Evolutionary conservation across 23 red algal species (phyloP).

Genomic region (Gracilaria domingensis): DNA sequence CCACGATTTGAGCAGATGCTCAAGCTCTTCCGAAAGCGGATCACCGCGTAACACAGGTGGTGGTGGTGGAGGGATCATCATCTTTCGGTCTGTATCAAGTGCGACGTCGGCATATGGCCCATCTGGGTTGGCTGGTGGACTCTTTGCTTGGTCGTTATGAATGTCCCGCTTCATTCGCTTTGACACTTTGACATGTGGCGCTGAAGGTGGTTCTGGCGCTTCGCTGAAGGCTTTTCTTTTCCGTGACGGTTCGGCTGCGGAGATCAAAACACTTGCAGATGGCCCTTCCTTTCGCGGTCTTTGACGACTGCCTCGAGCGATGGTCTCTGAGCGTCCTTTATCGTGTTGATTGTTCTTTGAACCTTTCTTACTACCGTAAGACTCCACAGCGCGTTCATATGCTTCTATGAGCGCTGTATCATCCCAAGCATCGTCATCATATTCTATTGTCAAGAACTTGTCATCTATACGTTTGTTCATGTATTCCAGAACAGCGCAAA

Average conservation of each 20-base stretch:
- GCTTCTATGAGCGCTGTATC: conserved; percentile 67
- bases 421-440: conserved; percentile 57
- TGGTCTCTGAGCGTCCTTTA: no score
- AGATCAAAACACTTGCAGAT: not conserved
- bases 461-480: not conserved
- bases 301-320: not conserved
- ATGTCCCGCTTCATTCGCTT: not conserved
- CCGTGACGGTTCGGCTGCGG: not conserved
- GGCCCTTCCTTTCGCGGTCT: not conserved
- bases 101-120: not conserved
- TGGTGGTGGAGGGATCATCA: conserved; percentile 51
- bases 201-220: not conserved
- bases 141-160: not conserved
- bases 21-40: conserved; percentile 37
- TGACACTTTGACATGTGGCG: not conserved
- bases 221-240: not conserved
- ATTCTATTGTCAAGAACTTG: conserved; percentile 28
- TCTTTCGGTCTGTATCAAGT: not conserved
- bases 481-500: not conserved
- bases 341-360: not conserved
- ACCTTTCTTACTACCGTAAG: not conserved
- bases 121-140: not conserved
- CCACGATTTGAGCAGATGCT: conserved; percentile 54
- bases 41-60: conserved; percentile 4
- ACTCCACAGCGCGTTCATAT: conserved; percentile 40